These are phyloP conservation scores for Leishmania braziliensis DNA, from an alignment of 208 protist species.

Conservation along the genomic window DNA sequence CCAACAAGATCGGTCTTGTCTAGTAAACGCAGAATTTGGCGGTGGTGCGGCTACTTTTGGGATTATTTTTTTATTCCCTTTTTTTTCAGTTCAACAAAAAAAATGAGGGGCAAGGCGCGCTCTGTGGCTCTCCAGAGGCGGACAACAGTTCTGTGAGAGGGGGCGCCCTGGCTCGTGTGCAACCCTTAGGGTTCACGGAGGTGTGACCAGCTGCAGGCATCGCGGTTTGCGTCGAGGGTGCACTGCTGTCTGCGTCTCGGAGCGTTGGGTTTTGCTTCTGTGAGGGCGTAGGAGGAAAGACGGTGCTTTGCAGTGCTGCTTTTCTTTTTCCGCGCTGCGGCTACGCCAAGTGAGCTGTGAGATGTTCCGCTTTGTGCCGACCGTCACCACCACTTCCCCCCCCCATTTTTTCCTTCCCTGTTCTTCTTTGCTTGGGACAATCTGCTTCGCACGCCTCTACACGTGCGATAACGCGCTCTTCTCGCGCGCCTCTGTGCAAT, in stretches of 20 bases:
- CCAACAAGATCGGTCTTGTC: slow-evolving; percentile 97
- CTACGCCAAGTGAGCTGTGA: neutral
- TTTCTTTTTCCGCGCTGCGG: neutral
- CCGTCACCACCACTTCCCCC: neutral
- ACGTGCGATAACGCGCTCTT: neutral
- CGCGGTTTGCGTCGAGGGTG: neutral
- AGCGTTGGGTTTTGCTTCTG: neutral
- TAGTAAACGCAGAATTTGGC: slow-evolving; percentile 40
- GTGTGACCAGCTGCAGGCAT: neutral
- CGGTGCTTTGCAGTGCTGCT: neutral
- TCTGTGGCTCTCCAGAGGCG: neutral
- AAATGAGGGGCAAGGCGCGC: neutral
- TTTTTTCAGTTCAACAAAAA: slow-evolving; percentile 9
- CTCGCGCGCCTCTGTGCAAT: neutral
- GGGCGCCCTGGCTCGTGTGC: too few species aligned
- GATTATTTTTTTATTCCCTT: neutral
- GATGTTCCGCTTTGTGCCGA: neutral
- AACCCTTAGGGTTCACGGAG: neutral
- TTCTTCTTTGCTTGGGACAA: neutral
- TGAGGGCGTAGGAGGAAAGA: neutral
- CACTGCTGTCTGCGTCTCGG: neutral
- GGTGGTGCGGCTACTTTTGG: slow-evolving; percentile 3
- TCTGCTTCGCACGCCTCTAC: too few species aligned
- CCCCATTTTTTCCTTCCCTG: neutral
- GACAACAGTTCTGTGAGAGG: neutral